Evolutionary conservation across 1,139 yeast species (phyloP), one percentile per base, ranked within the genome.

Genomic region (Hemisphaericaspora lyxosophila): DNA sequence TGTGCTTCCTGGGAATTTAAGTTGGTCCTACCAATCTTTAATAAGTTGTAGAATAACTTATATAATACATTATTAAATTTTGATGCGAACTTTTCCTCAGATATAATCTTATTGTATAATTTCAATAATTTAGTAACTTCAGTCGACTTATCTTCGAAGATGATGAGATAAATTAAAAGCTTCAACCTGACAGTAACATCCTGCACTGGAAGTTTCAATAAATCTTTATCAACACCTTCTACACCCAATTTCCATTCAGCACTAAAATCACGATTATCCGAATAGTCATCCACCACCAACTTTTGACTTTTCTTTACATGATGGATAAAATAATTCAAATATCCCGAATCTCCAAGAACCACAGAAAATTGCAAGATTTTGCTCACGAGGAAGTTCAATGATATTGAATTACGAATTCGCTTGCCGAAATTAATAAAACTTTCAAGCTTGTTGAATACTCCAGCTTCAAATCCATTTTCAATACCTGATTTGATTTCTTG

Each of bases 361-460:
- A 74, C 57, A n/a, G 64, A 44, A 23, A 60, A 57, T 50, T 66
- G 68, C 17, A 71, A 33, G 7, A 67, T 57, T 38, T 65, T 65
- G 32, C 69, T 47, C 4, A 63, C 45, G 33, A 68, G 55, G 42
- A 61, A 49, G 43, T 58, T 56, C 52, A 66, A 59, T 22, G 72
- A 59, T 7, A 67, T 43, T 1, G 82, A 76, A 34, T 62, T 51
- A 2, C 54, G 45, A 26, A 80, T 47, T 40, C 73, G 61, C 22
- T 54, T 47, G 13, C 73, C 72, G 48, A 83, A 78, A 12, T 74
- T 75, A 24, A 81, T 53, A 49, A 85, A 78, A 8, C 85, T 80
- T 35, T 73, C 73, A 20, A 85, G 55, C 52, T 85, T 86, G 40
- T 79, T 79, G 54, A 69, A 84, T 0, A 81, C 69, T 9, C 71